Evolutionary conservation across 495 filamentous ascomycete species (phyloP).

Genomic region (Annulohypoxylon maeteangense): DNA sequence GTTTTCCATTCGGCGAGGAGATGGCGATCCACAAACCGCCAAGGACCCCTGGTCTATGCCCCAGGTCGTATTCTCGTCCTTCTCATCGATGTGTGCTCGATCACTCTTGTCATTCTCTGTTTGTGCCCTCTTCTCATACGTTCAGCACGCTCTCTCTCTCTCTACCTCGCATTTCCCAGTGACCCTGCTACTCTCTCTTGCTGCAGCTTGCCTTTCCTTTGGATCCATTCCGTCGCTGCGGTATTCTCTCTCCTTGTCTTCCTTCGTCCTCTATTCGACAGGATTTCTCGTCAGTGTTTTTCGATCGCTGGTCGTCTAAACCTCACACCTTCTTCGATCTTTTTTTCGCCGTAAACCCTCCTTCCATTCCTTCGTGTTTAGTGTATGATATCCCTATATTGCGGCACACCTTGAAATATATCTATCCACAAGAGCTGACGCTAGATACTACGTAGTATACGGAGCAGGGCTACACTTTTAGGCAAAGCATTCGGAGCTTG

Average conservation of each 20-base stretch:
- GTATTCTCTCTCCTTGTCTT: slow-evolving; percentile 34
- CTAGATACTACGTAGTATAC: slow-evolving; percentile 29
- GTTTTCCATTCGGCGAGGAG: slow-evolving; percentile 29
- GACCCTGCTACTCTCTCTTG: slow-evolving; percentile 26
- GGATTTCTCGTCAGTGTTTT: slow-evolving; percentile 31
- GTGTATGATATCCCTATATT: slow-evolving; percentile 25
- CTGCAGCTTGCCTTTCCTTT: slow-evolving; percentile 42
- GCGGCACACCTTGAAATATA: slow-evolving; percentile 28
- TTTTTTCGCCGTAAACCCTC: slow-evolving; percentile 28
- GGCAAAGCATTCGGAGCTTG: slow-evolving; percentile 34
- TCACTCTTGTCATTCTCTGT: slow-evolving; percentile 9
- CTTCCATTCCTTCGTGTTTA: slow-evolving; percentile 8
- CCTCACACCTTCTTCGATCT: slow-evolving; percentile 15
- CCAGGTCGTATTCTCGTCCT: slow-evolving; percentile 39
- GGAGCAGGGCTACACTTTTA: slow-evolving; percentile 32
- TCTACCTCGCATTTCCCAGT: slow-evolving; percentile 12
- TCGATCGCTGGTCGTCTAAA: slow-evolving; percentile 27
- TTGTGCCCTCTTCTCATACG: slow-evolving; percentile 23
- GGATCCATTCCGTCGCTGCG: slow-evolving; percentile 30
- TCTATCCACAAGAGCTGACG: slow-evolving; percentile 15
- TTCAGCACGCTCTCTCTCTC: slow-evolving; percentile 11
- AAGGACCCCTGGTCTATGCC: slow-evolving; percentile 22
- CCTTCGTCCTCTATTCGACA: slow-evolving; percentile 28
- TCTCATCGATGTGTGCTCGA: slow-evolving; percentile 25
- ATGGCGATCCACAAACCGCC: slow-evolving; percentile 31